Percentiles rank a stretch among this genome's conserved stretches.
Conservation (phyloP, 2,329 filamentous ascomycete species). For the Huntiella decipiens region DNA sequence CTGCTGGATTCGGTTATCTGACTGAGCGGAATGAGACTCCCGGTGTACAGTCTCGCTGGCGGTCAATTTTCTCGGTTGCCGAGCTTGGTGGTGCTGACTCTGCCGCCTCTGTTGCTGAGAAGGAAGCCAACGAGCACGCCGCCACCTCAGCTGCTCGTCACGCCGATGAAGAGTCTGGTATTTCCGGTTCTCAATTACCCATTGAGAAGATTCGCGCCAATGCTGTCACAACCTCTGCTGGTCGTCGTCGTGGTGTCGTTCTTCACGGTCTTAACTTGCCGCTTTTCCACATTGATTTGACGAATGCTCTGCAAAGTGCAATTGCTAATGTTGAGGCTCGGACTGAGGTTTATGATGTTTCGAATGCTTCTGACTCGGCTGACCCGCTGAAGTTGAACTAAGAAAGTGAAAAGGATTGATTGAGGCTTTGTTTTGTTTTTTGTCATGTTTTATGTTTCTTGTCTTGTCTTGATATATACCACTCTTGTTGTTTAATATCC, state of each 20-base stretch:
- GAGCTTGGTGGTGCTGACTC: slow-evolving; percentile 58
- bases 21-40: slow-evolving; percentile 26
- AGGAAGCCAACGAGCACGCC: slow-evolving; percentile 34
- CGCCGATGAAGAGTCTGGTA: slow-evolving; percentile 6
- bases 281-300: slow-evolving; percentile 85
- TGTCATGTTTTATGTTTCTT: not conserved
- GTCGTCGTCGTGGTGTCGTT: slow-evolving; percentile 36
- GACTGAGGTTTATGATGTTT: slow-evolving; percentile 16
- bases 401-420: slow-evolving; percentile 1
- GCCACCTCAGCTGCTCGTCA: not conserved
- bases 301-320: slow-evolving; percentile 71
- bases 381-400: slow-evolving; percentile 6
- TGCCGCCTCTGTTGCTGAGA: slow-evolving; percentile 49
- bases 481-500: not conserved
- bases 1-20: slow-evolving; percentile 77
- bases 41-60: slow-evolving; percentile 51
- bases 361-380: not conserved
- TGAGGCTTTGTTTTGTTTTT: not conserved
- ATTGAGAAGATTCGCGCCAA: not conserved
- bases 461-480: slow-evolving; percentile 1
- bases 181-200: not conserved
- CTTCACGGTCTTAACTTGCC: slow-evolving; percentile 78
- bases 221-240: not conserved
- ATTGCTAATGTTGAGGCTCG: slow-evolving; percentile 55
- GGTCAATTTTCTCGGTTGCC: slow-evolving; percentile 85